Evolutionary conservation across 2,329 filamentous ascomycete species (phyloP).

Genomic region (Xylaria digitata): DNA sequence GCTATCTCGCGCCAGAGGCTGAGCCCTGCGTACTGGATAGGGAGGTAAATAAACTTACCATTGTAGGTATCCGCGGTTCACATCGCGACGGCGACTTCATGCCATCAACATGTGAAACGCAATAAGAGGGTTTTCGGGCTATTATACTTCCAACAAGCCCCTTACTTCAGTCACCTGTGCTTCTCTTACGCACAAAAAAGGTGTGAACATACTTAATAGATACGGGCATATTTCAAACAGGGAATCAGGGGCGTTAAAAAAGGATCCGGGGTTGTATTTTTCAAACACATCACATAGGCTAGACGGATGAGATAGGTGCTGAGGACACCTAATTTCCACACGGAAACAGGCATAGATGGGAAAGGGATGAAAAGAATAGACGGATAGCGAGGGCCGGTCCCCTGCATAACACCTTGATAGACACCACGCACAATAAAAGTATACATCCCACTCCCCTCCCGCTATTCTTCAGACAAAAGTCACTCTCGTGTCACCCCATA

Average conservation of each 20-base stretch:
- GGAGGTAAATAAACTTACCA: slow-evolving; percentile 23
- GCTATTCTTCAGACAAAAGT: background rate
- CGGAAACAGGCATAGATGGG: background rate
- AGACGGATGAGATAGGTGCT: background rate
- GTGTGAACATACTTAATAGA: background rate
- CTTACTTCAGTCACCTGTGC: too few species aligned
- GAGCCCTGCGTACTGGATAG: slow-evolving; percentile 47
- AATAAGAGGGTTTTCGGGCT: background rate
- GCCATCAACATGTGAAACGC: background rate
- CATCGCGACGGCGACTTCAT: background rate
- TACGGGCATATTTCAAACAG: too few species aligned
- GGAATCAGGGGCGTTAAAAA: background rate
- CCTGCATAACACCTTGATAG: slow-evolving; percentile 3
- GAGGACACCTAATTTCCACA: background rate
- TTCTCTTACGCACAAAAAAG: background rate
- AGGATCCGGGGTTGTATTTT: slow-evolving; percentile 13
- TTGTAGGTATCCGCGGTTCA: background rate
- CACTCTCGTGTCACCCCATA: background rate
- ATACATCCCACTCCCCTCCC: background rate
- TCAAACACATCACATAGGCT: background rate
- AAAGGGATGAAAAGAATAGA: background rate
- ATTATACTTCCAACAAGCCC: background rate
- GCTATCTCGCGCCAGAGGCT: slow-evolving; percentile 44
- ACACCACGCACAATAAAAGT: background rate
- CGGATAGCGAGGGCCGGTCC: slow-evolving; percentile 20